Percentiles rank a stretch among this genome's conserved stretches.
phyloP scores from a whole-genome alignment of 805 yeast genomes.

The Metahyphopichia silvanorum region DNA sequence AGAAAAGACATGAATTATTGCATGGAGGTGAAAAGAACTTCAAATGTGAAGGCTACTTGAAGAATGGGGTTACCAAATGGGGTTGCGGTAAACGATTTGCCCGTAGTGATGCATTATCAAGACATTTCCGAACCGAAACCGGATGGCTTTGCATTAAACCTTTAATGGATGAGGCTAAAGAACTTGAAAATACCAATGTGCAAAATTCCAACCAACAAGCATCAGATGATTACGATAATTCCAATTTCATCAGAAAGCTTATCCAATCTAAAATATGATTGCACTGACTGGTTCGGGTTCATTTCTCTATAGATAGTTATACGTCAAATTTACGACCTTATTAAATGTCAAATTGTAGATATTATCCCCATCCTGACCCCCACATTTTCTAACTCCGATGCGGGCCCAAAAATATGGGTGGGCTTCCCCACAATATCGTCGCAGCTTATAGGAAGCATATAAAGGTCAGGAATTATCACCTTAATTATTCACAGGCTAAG shows the following conservation, averaged over 20 bases:
- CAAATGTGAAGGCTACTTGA: constrained; percentile 59
- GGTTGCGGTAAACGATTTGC: constrained; percentile 76
- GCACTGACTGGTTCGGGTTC: too few species aligned
- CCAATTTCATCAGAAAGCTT: constrained; percentile 14
- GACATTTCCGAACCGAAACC: constrained; percentile 74
- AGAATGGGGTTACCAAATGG: constrained; percentile 60
- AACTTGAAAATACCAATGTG: constrained; percentile 14
- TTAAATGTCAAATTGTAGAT: too few species aligned
- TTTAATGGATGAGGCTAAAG: constrained; percentile 56
- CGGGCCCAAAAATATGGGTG: too few species aligned
- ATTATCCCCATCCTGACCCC: too few species aligned
- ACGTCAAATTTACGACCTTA: too few species aligned
- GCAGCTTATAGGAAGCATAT: too few species aligned
- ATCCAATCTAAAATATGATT: constrained; percentile 11
- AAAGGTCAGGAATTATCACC: too few species aligned
- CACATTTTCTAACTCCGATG: too few species aligned
- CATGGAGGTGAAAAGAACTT: constrained; percentile 72
- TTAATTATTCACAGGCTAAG: too few species aligned
- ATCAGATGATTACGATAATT: constrained; percentile 12
- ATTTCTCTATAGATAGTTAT: too few species aligned
- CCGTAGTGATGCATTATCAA: constrained; percentile 71
- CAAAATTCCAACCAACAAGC: background rate
- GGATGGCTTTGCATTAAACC: constrained; percentile 70
- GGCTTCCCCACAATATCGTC: too few species aligned
- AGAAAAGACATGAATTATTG: constrained; percentile 71